Evolutionary conservation across 1,284 basidiomycete species (phyloP).

Genomic region (Omphalotus olearius): DNA sequence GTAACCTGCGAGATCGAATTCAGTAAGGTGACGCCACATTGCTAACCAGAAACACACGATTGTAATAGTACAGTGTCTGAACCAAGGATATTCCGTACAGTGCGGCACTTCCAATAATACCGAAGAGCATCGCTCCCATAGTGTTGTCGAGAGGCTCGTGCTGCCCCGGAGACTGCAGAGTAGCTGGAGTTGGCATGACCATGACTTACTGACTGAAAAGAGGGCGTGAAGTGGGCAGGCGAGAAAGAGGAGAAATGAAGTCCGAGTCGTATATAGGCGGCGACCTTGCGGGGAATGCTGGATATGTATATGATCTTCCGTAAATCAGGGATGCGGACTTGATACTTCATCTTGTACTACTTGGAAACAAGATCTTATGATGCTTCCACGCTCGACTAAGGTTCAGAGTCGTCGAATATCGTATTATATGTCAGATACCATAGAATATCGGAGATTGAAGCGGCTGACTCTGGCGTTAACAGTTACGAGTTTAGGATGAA

Average conservation of each 20-base stretch:
- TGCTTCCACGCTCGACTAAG: too few species aligned
- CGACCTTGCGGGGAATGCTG: neutral
- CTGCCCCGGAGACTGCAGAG: constrained; percentile 15
- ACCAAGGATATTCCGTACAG: constrained; percentile 24
- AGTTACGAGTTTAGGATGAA: too few species aligned
- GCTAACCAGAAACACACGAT: constrained; percentile 15
- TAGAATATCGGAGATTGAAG: neutral
- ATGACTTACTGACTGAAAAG: neutral
- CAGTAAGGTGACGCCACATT: neutral
- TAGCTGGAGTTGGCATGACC: constrained; percentile 7
- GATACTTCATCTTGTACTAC: too few species aligned
- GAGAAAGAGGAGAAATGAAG: neutral
- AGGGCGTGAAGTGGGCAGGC: neutral
- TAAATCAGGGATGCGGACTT: too few species aligned
- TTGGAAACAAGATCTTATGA: too few species aligned
- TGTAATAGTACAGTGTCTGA: constrained; percentile 24
- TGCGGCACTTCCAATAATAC: constrained; percentile 21
- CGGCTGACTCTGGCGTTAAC: too few species aligned
- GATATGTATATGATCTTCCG: too few species aligned
- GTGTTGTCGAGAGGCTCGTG: constrained; percentile 16
- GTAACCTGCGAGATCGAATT: constrained; percentile 23
- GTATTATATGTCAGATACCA: too few species aligned
- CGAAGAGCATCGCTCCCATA: constrained; percentile 24
- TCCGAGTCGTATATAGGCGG: neutral
- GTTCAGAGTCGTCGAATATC: too few species aligned